Conservation (phyloP, 1,139 yeast genomes). For the Nakaseomyces bracarensis region DNA sequence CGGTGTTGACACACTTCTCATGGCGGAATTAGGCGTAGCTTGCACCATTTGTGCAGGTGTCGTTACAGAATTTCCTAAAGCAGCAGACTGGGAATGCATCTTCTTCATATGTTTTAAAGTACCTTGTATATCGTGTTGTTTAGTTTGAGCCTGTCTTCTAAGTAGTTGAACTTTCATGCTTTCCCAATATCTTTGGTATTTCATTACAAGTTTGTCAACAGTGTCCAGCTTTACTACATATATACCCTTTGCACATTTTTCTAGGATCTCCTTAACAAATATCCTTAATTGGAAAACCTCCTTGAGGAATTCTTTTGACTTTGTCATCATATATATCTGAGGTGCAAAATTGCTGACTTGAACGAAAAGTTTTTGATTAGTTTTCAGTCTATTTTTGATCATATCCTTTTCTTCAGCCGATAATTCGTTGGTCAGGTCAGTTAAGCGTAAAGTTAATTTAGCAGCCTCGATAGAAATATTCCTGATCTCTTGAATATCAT, state of each 20-base stretch:
- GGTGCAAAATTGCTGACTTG: slow-evolving; percentile 65
- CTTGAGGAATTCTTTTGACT: slow-evolving; percentile 61
- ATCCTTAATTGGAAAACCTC: slow-evolving; percentile 65
- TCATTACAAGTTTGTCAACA: slow-evolving; percentile 55
- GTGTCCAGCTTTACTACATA: slow-evolving; percentile 59
- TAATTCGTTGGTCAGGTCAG: slow-evolving; percentile 51
- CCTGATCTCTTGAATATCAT: slow-evolving; percentile 44
- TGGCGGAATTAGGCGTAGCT: no score
- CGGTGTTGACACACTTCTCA: slow-evolving; percentile 5
- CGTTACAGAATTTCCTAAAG: background rate
- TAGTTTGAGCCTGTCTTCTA: slow-evolving; percentile 23
- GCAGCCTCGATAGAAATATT: slow-evolving; percentile 57
- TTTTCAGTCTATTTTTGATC: slow-evolving; percentile 47
- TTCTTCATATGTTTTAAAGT: slow-evolving; percentile 6
- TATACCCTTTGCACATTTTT: slow-evolving; percentile 50
- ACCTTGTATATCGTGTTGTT: slow-evolving; percentile 6
- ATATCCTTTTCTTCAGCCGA: slow-evolving; percentile 52
- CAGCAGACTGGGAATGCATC: background rate
- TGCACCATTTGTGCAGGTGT: background rate
- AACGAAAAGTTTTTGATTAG: slow-evolving; percentile 51
- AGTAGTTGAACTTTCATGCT: slow-evolving; percentile 48
- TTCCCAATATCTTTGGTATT: slow-evolving; percentile 59
- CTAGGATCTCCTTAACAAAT: slow-evolving; percentile 65
- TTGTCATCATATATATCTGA: slow-evolving; percentile 59
- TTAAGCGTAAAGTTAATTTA: slow-evolving; percentile 50